Percentiles rank a stretch among this genome's conserved stretches.
phyloP scores from a whole-genome alignment of 2,329 filamentous ascomycete genomes.

The Colletotrichum zoysiae region DNA sequence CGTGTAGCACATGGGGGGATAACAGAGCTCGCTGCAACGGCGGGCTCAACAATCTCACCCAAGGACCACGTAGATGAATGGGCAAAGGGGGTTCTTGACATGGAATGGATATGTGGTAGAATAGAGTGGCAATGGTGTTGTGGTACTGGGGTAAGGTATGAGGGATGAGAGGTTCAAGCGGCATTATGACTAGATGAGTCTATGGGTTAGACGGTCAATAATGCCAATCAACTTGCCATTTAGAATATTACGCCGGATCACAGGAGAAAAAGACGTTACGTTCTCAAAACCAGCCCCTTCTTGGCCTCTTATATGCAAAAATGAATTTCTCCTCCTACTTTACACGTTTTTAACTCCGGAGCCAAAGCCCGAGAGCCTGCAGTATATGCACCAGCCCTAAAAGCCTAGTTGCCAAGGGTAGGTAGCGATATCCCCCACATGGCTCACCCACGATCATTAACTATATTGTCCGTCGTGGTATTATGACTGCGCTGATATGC shows the following conservation, averaged over 20 bases:
- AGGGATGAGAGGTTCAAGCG: not conserved
- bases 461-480: slow-evolving; percentile 32
- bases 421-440: slow-evolving; percentile 19
- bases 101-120: not conserved
- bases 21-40: not conserved
- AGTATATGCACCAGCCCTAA: slow-evolving; percentile 33
- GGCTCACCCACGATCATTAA: slow-evolving; percentile 36
- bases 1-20: not conserved
- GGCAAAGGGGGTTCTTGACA: not conserved
- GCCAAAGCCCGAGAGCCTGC: slow-evolving; percentile 40
- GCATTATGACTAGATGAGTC: not conserved
- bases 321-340: slow-evolving; percentile 40
- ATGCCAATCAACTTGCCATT: too few relatives aligned
- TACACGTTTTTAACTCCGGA: slow-evolving; percentile 42
- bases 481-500: slow-evolving; percentile 32
- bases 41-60: not conserved
- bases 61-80: not conserved
- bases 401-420: slow-evolving; percentile 23
- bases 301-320: slow-evolving; percentile 15
- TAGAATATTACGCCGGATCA: too few relatives aligned
- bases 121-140: not conserved
- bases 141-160: not conserved
- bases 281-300: too few relatives aligned
- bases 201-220: not conserved
- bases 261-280: too few relatives aligned